Evolutionary conservation across 768 basidiomycete genomes (phyloP), one percentile per base, ranked within the genome.

Genomic region (Hypholoma fasciculare): DNA sequence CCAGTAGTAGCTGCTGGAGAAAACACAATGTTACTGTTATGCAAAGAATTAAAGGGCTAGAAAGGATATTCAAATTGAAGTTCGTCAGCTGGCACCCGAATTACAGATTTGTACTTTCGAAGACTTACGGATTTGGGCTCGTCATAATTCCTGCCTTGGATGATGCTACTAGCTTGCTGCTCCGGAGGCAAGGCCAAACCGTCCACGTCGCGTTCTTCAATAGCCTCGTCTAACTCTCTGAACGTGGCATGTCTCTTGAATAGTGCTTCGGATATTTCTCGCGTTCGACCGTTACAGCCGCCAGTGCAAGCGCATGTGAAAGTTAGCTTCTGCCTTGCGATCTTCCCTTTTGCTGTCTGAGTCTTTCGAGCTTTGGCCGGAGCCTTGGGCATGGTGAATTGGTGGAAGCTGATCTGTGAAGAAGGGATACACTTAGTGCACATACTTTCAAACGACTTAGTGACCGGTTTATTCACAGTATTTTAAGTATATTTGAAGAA

Each of bases 241-340:
- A 56, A 56, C 17, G 38, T 39, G 23, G 47, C 47, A 38, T 56
- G 47, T 49, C 26, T 49, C 47, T 49, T 26, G 47, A 20, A 49
- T 23, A 26, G 19, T 49, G 57, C 57, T 44, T 58, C 40, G n/a
- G 57, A 58, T 52, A 58, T 36, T 50, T 58, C 20, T 58, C 49
- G 30, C 52, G 42, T 58, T 1, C 42, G 58, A 46, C 58, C 58
- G 49, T 59, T 59, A 47, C 58, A 59, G 39, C 52, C 47, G 26
- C 52, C 48, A 49, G 48, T 59, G 58, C 58, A 59, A 7, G 37
- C 47, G 17, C 58, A 59, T 54, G 5, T 38, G 49, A 59, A 59
- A 50, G 58, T 59, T 27, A 11, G 30, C 27, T 53, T 53, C 48
- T 23, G 14, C n/a, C n/a, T n/a, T n/a, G n/a, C n/a, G n/a, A n/a